Evolutionary conservation across 192 early-diverging fungal genomes (phyloP), one percentile per base, ranked within the genome.

Genomic region (Dissophora globulifera): DNA sequence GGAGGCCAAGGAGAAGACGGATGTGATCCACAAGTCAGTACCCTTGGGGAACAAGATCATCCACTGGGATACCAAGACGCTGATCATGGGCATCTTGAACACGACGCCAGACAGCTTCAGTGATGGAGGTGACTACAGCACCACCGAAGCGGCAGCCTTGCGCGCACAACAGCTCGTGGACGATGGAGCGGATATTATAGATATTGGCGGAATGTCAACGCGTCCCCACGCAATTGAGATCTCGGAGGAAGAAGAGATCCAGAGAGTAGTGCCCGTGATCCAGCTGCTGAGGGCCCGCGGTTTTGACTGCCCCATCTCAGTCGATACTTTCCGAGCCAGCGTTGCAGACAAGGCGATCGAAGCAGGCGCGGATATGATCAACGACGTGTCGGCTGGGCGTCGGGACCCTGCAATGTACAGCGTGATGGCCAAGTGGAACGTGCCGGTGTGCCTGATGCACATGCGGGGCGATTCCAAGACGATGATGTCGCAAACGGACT

Each of bases 51-150:
- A 66, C 38, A 78, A 80, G 68, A 43, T 78, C 64, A 93, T 88
- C 85, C 66, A 58, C 22, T 92, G 88, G 89, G 66, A 74, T 51
- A 64, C 76, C 23, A 85, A 88, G 52, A 97, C 96, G 0, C 84
- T 87, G 50, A 81, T 96, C 54, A 99, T 99, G 97, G 97, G 96
- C 27, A 96, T 99, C 35, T 83, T 99, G 27, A 99, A 98, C 59
- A 92, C 94, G 33, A 99, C 97, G 0, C 96, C 97, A 8, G 97
- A 99, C 78, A 93, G 92, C 64, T 99, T 99, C 72, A 92, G 90
- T 50, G 97, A 99, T 69, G 97, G 96, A 62, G 96, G 96, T 43
- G 68, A 87, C 43, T 89, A 87, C 78, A 68, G 64, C 40, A 71
- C 82, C 7, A 52, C 88, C 5, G 91, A 92, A 16, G 58, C 67